Evolutionary conservation across 2,329 filamentous ascomycete genomes (phyloP), one percentile per base, ranked within the genome.

Genomic region (Stachybotrys echinatus): DNA sequence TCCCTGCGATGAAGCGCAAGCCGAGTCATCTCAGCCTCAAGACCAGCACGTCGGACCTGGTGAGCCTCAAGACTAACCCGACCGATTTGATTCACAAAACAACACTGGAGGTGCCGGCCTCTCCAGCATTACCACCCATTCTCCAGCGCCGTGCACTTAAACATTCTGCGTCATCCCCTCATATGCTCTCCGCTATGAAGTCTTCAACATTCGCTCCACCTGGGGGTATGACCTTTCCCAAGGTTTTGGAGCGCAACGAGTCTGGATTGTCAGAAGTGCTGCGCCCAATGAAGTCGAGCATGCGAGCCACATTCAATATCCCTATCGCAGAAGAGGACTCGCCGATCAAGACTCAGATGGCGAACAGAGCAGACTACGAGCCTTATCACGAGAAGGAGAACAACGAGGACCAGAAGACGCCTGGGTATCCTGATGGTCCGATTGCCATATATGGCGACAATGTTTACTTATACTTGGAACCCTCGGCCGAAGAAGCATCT

Each of bases 381-480:
- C 77, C 81, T 5, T 83, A 76, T 56, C 83, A 75, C 47, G 83
- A 87, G 52, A 80, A 80, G n/a, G 81, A 85, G 58, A 85, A 86
- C 56, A 86, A 87, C 59, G 87, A 89, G 64, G 87, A 90, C 58
- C 83, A 88, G 51, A 92, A 92, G 69, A 87, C 87, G 0, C 88
- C 88, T 17, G 87, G 87, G 1, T 95, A 95, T 62, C 89, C 89
- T 0, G 81, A 90, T 56, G 89, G 89, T 0, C 89, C 89, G 1
- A 86, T 92, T 48, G 84, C 87, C 57, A 92, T 95, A 47, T 92
- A 92, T 57, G 84, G 83, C 48, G 85, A 89, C 51, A 81, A 85
- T 42, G 83, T 95, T 7, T 91, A 84, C 61, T 76, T 94, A 1
- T 95, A 92, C 60, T 74, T 89, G 39, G 89, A 95, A 63, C 89